Percentiles rank a stretch among this genome's conserved stretches.
These are phyloP conservation scores for Solanum habrochaites DNA, from an alignment of 257 asterid genomes.

Conservation along the genomic window DNA sequence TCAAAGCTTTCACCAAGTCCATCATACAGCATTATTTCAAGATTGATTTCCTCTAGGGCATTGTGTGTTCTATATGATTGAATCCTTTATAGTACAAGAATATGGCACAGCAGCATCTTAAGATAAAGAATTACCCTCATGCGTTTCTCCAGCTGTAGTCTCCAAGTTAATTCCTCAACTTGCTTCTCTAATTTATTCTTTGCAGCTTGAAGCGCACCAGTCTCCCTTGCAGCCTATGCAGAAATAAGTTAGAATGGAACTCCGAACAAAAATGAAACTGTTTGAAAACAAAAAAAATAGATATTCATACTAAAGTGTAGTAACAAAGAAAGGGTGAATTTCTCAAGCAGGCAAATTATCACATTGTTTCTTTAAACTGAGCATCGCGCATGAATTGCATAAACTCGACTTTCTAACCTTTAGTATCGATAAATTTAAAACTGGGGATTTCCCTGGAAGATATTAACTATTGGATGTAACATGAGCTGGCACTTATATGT, in stretches of 20 bases:
- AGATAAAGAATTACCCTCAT: slow-evolving; percentile 2
- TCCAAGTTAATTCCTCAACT: slow-evolving; percentile 6
- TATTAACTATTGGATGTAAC: background rate
- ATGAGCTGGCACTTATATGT: background rate
- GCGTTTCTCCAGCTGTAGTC: slow-evolving; percentile 8
- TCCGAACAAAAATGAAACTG: background rate
- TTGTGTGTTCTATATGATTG: background rate
- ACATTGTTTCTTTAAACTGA: background rate
- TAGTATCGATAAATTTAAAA: background rate
- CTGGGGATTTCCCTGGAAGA: background rate
- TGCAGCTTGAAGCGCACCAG: slow-evolving; percentile 4
- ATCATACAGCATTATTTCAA: background rate
- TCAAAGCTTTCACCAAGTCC: background rate
- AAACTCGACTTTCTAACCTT: background rate
- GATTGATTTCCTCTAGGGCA: background rate
- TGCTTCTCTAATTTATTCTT: slow-evolving; percentile 2
- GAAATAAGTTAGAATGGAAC: background rate
- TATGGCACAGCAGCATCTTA: background rate
- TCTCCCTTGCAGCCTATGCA: slow-evolving; percentile 3
- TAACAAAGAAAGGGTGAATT: background rate
- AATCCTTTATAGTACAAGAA: background rate
- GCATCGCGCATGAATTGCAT: background rate
- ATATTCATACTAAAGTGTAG: background rate
- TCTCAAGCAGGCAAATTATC: background rate
- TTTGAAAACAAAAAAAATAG: background rate